Percentiles rank a stretch among this genome's conserved stretches.
These are phyloP conservation scores for Paxillus involutus DNA, from an alignment of 768 basidiomycete species.

Conservation along the genomic window DNA sequence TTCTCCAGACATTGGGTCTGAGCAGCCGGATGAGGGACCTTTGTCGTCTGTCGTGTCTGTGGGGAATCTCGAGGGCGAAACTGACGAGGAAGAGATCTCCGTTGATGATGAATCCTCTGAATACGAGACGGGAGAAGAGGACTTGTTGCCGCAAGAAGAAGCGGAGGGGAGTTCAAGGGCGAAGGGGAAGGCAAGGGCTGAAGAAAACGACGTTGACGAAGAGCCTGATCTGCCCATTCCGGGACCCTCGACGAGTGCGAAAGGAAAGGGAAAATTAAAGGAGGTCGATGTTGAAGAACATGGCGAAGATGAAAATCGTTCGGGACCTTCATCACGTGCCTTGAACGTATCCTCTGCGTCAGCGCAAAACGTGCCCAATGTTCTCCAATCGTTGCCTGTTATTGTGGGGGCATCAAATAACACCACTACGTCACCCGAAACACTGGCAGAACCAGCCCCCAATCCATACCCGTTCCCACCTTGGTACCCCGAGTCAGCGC, in stretches of 20 bases:
- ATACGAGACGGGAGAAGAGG: constrained; percentile 19
- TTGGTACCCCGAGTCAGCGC: constrained; percentile 73
- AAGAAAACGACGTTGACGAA: constrained; percentile 9
- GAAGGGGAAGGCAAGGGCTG: constrained; percentile 27
- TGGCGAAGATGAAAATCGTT: constrained; percentile 7
- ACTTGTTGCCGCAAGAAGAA: constrained; percentile 19
- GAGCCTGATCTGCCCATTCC: constrained; percentile 2
- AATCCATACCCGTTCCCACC: constrained; percentile 68
- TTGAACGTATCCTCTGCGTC: neutral
- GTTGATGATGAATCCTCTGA: constrained; percentile 7
- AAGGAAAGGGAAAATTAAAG: constrained; percentile 23
- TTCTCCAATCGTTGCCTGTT: constrained; percentile 8
- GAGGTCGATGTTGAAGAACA: constrained; percentile 12
- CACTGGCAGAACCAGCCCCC: constrained; percentile 26
- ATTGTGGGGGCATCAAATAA: neutral
- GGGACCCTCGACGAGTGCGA: constrained; percentile 1
- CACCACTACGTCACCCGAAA: constrained; percentile 1
- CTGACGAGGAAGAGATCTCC: neutral
- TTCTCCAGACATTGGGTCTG: neutral
- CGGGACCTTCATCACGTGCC: constrained; percentile 5
- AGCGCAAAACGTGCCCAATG: constrained; percentile 2
- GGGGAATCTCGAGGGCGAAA: neutral
- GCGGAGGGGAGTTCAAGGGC: constrained; percentile 16
- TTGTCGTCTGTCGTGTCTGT: neutral
- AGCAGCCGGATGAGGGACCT: constrained; percentile 2